A percentile compares a stretch with the other conserved stretches of the same genome.
Evolutionary conservation across 83 land plant species (phyloP).

Genomic region (Diphasiastrum complanatum): DNA sequence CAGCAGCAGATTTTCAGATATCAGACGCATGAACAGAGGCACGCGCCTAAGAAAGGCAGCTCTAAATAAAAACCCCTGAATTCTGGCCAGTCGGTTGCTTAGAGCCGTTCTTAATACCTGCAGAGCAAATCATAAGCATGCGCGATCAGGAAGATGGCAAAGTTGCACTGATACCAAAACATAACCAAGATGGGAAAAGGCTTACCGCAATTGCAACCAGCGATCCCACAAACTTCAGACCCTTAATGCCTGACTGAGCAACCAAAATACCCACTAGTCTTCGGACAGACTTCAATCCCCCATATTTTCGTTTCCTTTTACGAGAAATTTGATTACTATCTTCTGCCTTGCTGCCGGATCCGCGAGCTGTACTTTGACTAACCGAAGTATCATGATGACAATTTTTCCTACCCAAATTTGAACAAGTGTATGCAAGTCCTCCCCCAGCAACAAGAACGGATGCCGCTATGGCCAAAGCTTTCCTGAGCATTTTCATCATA

Average conservation of each 20-base stretch:
- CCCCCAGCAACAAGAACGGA: constrained; percentile 11
- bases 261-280: no score
- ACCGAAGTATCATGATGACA: no score
- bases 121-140: background rate
- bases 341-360: background rate
- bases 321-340: background rate
- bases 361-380: background rate
- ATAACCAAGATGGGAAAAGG: background rate
- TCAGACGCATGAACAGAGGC: no score
- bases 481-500: background rate
- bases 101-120: no score
- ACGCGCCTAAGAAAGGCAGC: constrained; percentile 11
- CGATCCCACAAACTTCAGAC: background rate
- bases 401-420: background rate
- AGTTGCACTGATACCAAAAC: background rate
- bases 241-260: no score
- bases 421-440: constrained; percentile 6
- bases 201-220: constrained; percentile 13
- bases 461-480: constrained; percentile 6
- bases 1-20: no score
- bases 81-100: no score
- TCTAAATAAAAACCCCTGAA: constrained; percentile 9
- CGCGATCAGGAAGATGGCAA: background rate
- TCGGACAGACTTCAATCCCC: no score
- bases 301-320: background rate